phyloP scores from a whole-genome alignment of 176 grass and related monocot species.

The Oryza meridionalis region DNA sequence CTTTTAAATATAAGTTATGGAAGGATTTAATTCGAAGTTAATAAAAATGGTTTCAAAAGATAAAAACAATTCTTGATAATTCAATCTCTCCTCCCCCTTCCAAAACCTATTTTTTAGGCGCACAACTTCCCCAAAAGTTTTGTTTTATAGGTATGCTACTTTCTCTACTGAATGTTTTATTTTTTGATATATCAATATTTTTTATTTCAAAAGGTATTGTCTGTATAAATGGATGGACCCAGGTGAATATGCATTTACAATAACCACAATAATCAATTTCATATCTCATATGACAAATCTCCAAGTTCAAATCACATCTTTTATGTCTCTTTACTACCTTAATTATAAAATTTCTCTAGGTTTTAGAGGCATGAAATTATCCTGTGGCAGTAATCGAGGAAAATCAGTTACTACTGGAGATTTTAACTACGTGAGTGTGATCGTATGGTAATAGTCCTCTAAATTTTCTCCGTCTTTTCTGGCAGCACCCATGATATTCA shows the following conservation, averaged over 20 bases:
- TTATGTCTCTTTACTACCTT: background rate
- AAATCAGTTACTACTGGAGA: background rate
- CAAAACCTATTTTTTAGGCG: background rate
- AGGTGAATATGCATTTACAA: background rate
- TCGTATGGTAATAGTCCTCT: background rate
- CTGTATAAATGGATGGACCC: background rate
- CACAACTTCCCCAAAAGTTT: background rate
- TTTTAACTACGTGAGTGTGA: background rate
- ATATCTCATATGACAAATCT: background rate
- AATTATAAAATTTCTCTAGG: background rate
- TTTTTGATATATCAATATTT: background rate
- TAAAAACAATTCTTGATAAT: background rate
- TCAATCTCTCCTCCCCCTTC: background rate
- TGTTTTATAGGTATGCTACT: too few relatives aligned
- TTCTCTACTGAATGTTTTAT: background rate
- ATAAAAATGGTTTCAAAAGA: background rate
- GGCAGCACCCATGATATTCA: background rate
- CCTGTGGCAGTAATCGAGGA: background rate
- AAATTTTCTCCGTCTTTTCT: background rate
- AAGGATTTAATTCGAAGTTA: background rate
- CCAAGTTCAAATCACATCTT: background rate
- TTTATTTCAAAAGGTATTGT: background rate
- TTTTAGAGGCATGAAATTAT: background rate
- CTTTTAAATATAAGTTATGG: background rate
- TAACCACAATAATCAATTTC: background rate